phyloP scores from a whole-genome alignment of 306 rosid species.

The Malus asiatica region DNA sequence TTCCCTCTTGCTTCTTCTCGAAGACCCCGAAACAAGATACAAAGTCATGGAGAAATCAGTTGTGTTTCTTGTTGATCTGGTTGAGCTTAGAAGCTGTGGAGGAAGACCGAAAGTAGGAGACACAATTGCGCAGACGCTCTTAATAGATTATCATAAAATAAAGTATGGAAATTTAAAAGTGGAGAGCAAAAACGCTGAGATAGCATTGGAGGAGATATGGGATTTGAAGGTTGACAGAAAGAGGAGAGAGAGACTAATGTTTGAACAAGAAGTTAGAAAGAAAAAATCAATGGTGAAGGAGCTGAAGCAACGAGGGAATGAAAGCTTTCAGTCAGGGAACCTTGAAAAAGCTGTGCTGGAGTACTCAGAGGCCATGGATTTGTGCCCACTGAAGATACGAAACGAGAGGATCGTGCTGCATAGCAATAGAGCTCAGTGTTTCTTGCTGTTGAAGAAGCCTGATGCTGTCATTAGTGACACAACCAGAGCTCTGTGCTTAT shows the following conservation, averaged over 20 bases:
- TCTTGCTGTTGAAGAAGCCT: constrained; percentile 37
- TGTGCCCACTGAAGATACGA: constrained; percentile 30
- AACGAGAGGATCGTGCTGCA: constrained; percentile 57
- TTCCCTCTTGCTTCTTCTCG: constrained; percentile 45
- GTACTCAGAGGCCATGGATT: constrained; percentile 49
- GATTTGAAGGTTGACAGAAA: constrained; percentile 60
- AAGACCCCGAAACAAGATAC: constrained; percentile 46
- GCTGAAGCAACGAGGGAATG: constrained; percentile 46
- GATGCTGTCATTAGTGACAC: constrained; percentile 53
- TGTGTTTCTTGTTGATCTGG: constrained; percentile 45
- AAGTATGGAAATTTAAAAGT: constrained; percentile 42
- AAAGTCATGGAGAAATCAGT: constrained; percentile 31
- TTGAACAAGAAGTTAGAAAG: constrained; percentile 35
- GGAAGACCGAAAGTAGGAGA: constrained; percentile 38
- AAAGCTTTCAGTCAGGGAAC: constrained; percentile 33
- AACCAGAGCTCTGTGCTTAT: constrained; percentile 56
- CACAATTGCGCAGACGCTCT: constrained; percentile 33
- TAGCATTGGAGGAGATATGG: constrained; percentile 45
- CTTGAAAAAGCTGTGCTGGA: constrained; percentile 40
- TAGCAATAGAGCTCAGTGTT: constrained; percentile 69
- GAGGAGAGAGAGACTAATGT: constrained; percentile 46
- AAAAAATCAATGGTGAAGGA: constrained; percentile 23
- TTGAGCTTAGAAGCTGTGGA: constrained; percentile 32
- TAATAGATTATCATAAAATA: constrained; percentile 59
- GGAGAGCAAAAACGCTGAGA: constrained; percentile 33